These are phyloP conservation scores for Trichoderma breve DNA, from an alignment of 2,329 filamentous ascomycete genomes.

Conservation along the genomic window DNA sequence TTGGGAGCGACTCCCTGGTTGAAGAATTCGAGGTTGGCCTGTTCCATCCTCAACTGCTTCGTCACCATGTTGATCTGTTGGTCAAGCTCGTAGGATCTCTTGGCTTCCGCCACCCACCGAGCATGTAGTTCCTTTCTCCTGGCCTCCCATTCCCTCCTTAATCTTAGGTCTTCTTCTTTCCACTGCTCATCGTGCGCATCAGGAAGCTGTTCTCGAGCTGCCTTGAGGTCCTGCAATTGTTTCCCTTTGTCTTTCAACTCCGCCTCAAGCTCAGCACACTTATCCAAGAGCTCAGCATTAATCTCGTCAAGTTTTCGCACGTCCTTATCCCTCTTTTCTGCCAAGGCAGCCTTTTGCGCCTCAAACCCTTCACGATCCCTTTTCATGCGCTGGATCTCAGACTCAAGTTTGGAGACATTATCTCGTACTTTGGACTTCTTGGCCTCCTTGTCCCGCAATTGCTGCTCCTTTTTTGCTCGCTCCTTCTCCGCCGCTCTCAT, in stretches of 20 bases:
- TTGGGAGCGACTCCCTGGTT: slow-evolving; percentile 29
- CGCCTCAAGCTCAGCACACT: slow-evolving; percentile 64
- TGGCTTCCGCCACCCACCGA: slow-evolving; percentile 47
- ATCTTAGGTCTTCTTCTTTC: slow-evolving; percentile 49
- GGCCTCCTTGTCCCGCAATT: slow-evolving; percentile 64
- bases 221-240: slow-evolving; percentile 71
- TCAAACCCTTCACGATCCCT: slow-evolving; percentile 54
- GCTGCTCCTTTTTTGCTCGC: slow-evolving; percentile 72
- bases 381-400: slow-evolving; percentile 59
- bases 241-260: slow-evolving; percentile 66
- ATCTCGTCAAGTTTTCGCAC: slow-evolving; percentile 52
- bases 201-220: slow-evolving; percentile 62
- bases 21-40: slow-evolving; percentile 45
- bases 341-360: slow-evolving; percentile 50
- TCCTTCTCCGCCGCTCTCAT: slow-evolving; percentile 80
- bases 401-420: slow-evolving; percentile 66
- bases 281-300: slow-evolving; percentile 62
- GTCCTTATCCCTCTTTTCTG: slow-evolving; percentile 51
- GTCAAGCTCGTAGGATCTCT: slow-evolving; percentile 47
- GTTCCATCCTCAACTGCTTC: slow-evolving; percentile 47
- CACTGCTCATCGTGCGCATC: slow-evolving; percentile 60
- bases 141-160: slow-evolving; percentile 56
- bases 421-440: slow-evolving; percentile 69
- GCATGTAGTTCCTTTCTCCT: slow-evolving; percentile 54
- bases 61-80: slow-evolving; percentile 45